Evolutionary conservation across 352 stramenopile species (phyloP).

Genomic region (Phytophthora cryptogea): DNA sequence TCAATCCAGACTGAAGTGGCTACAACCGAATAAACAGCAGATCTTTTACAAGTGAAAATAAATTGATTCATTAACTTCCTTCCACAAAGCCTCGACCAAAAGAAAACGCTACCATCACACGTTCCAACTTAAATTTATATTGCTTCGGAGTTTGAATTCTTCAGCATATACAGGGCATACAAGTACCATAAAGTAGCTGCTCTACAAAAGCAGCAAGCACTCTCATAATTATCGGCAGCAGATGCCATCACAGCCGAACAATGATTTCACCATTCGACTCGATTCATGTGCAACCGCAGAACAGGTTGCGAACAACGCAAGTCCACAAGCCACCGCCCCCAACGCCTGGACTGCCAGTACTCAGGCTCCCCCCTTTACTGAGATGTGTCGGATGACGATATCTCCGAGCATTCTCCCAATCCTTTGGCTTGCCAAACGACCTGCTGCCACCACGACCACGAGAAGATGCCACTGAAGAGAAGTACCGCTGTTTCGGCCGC

Average conservation of each 20-base stretch:
- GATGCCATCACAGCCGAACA: conserved; percentile 1
- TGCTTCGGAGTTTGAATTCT: conserved; percentile 14
- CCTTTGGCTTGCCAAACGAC: conserved; percentile 10
- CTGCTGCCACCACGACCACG: conserved; percentile 18
- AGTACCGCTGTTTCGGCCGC: conserved; percentile 22
- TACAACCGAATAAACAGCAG: conserved; percentile 9
- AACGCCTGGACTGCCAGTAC: conserved; percentile 15
- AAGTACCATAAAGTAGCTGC: conserved; percentile 27
- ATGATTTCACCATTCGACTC: neutral
- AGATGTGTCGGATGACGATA: conserved; percentile 30
- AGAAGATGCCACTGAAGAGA: conserved; percentile 13
- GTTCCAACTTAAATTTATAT: conserved; percentile 19
- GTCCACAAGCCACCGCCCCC: conserved; percentile 25
- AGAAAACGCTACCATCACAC: neutral
- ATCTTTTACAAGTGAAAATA: neutral
- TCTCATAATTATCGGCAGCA: conserved; percentile 19
- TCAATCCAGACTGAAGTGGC: conserved; percentile 6
- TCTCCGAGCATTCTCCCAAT: conserved; percentile 17
- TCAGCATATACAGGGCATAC: conserved; percentile 15
- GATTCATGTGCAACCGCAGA: conserved; percentile 34
- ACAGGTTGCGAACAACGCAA: conserved; percentile 31
- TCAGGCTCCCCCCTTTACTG: conserved; percentile 17
- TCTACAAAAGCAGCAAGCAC: conserved; percentile 10
- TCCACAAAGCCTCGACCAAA: neutral
- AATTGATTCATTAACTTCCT: too few species aligned